Conservation (phyloP, 805 yeast species). For the Kuraishia capsulata region DNA sequence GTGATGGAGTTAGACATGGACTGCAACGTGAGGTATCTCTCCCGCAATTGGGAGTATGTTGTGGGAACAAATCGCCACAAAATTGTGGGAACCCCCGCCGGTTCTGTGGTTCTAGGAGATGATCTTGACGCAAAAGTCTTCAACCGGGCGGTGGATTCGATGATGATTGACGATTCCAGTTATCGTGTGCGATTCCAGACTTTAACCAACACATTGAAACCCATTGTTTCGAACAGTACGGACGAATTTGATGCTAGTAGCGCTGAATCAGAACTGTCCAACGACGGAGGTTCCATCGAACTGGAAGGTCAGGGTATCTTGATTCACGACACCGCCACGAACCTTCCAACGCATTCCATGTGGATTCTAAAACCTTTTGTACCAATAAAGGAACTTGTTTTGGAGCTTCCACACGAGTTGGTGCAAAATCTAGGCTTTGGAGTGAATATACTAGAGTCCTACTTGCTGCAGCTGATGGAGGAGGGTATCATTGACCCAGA, state of each 20-base stretch:
- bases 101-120: slow-evolving; percentile 56
- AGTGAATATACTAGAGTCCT: slow-evolving; percentile 71
- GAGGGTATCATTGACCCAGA: slow-evolving; percentile 54
- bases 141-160: slow-evolving; percentile 55
- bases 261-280: slow-evolving; percentile 27
- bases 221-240: not conserved
- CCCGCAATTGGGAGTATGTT: slow-evolving; percentile 70
- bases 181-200: slow-evolving; percentile 58
- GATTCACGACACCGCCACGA: slow-evolving; percentile 50
- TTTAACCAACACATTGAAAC: not conserved
- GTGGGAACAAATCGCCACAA: slow-evolving; percentile 59
- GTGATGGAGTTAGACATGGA: slow-evolving; percentile 77
- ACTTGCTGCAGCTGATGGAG: slow-evolving; percentile 55
- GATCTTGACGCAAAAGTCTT: slow-evolving; percentile 61
- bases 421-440: slow-evolving; percentile 85
- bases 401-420: slow-evolving; percentile 62
- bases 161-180: slow-evolving; percentile 67
- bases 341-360: slow-evolving; percentile 72
- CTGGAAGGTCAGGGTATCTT: slow-evolving; percentile 92
- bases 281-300: slow-evolving; percentile 53
- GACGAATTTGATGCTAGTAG: not conserved
- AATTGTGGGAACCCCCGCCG: slow-evolving; percentile 47
- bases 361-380: slow-evolving; percentile 83
- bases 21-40: slow-evolving; percentile 66
- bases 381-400: slow-evolving; percentile 48